Evolutionary conservation across 2,329 filamentous ascomycete genomes (phyloP).

Genomic region (Akanthomyces uredinophilus): DNA sequence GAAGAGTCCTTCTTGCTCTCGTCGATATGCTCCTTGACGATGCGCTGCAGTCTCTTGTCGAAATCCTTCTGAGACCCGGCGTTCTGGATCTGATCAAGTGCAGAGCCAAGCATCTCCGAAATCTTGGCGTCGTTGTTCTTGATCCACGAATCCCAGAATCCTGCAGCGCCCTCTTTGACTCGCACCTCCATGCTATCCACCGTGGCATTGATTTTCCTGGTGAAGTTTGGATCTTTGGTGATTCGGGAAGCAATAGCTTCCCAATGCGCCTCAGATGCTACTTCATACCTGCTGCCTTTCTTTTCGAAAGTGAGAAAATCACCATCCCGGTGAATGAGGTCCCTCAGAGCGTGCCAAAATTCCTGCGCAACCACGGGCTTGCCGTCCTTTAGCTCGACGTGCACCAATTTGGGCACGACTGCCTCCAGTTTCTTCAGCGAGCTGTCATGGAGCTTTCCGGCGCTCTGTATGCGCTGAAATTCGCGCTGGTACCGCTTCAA

Average conservation of each 20-base stretch:
- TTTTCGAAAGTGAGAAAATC: conserved; percentile 43
- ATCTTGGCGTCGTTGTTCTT: conserved; percentile 42
- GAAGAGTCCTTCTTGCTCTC: conserved; percentile 28
- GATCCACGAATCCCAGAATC: conserved; percentile 49
- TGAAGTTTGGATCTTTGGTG: conserved; percentile 28
- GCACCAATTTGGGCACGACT: conserved; percentile 52
- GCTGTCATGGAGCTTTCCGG: conserved; percentile 30
- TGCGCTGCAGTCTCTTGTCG: conserved; percentile 30
- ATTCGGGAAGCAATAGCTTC: conserved; percentile 39
- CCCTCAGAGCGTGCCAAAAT: conserved; percentile 61
- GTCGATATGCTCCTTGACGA: conserved; percentile 33
- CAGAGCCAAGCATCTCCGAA: conserved; percentile 25
- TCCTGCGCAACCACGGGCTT: conserved; percentile 50
- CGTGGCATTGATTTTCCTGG: conserved; percentile 23
- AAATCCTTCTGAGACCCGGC: conserved; percentile 31
- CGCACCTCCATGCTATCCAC: conserved; percentile 23
- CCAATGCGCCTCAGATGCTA: conserved; percentile 44
- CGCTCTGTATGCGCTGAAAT: conserved; percentile 26
- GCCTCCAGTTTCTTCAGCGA: conserved; percentile 40
- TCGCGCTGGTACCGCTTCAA: conserved; percentile 26
- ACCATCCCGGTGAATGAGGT: conserved; percentile 46
- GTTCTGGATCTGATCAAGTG: conserved; percentile 30
- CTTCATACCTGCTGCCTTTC: conserved; percentile 30
- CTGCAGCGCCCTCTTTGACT: conserved; percentile 25
- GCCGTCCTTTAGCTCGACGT: conserved; percentile 49